Percentiles rank a stretch among this genome's conserved stretches.
Evolutionary conservation across 192 early-diverging fungal species (phyloP).

Genomic region (Backusella tuberculispora): DNA sequence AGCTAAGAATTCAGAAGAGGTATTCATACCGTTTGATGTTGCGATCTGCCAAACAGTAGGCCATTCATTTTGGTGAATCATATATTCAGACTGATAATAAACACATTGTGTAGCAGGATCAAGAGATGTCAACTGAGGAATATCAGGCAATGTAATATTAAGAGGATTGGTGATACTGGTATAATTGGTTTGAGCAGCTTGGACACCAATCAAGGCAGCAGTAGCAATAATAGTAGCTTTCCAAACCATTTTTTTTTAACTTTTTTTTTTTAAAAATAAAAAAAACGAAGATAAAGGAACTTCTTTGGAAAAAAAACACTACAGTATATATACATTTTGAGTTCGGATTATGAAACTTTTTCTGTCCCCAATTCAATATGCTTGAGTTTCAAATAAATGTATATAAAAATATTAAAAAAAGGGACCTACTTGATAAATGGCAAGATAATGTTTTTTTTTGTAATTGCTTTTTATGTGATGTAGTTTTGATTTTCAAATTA

Average conservation of each 20-base stretch:
- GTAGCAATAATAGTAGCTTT: background rate
- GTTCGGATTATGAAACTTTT: background rate
- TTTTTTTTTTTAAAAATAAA: background rate
- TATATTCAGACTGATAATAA: conserved; percentile 17
- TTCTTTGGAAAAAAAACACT: background rate
- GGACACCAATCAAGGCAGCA: conserved; percentile 1
- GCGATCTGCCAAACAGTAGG: conserved; percentile 22
- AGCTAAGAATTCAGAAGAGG: conserved; percentile 37
- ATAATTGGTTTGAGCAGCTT: conserved; percentile 17
- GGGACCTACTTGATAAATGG: background rate
- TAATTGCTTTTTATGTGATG: background rate
- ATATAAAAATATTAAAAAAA: background rate
- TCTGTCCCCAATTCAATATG: background rate
- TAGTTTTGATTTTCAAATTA: background rate
- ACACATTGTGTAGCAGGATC: conserved; percentile 30
- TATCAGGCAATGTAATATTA: conserved; percentile 38
- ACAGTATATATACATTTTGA: background rate
- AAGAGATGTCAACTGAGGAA: conserved; percentile 35
- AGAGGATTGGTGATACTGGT: conserved; percentile 16
- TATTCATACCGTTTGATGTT: conserved; percentile 25
- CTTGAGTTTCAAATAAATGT: conserved; percentile 11
- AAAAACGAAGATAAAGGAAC: background rate
- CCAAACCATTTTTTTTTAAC: conserved; percentile 10
- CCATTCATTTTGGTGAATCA: conserved; percentile 18
- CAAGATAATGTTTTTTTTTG: background rate